These are phyloP conservation scores for Dactylonectria estremocensis DNA, from an alignment of 2,329 filamentous ascomycete species.

Conservation along the genomic window DNA sequence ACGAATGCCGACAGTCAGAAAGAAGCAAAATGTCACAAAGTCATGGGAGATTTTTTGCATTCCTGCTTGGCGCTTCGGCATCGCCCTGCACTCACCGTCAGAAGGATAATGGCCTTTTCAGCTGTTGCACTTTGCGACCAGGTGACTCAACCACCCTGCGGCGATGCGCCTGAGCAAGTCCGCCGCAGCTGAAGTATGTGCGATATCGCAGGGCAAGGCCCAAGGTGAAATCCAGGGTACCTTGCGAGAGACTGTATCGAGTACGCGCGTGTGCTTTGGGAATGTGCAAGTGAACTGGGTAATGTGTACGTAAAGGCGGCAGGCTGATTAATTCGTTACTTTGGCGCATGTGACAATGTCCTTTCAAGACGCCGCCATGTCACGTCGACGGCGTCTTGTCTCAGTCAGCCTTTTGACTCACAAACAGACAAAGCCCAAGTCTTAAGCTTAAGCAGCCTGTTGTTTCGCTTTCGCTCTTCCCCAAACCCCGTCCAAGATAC, in stretches of 20 bases:
- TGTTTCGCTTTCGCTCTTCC: neutral
- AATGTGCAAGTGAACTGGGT: slow-evolving; percentile 7
- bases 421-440: neutral
- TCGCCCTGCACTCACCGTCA: neutral
- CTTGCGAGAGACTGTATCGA: neutral
- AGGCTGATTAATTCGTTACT: slow-evolving; percentile 20
- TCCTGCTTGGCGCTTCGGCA: neutral
- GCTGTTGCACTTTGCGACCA: neutral
- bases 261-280: slow-evolving; percentile 14
- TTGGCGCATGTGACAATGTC: slow-evolving; percentile 15
- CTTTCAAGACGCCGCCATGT: slow-evolving; percentile 16
- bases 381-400: neutral
- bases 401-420: neutral
- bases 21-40: neutral
- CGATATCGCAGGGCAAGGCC: slow-evolving; percentile 10
- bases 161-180: slow-evolving; percentile 5
- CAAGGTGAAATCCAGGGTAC: neutral
- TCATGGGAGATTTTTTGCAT: slow-evolving; percentile 19
- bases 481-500: neutral
- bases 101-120: slow-evolving; percentile 6
- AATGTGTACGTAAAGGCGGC: neutral
- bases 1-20: neutral
- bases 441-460: neutral
- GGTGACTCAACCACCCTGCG: neutral
- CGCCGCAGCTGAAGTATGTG: slow-evolving; percentile 4